Percentiles rank a stretch among this genome's conserved stretches.
phyloP scores from a whole-genome alignment of 2,329 filamentous ascomycete genomes.

The Didymella lethalis region DNA sequence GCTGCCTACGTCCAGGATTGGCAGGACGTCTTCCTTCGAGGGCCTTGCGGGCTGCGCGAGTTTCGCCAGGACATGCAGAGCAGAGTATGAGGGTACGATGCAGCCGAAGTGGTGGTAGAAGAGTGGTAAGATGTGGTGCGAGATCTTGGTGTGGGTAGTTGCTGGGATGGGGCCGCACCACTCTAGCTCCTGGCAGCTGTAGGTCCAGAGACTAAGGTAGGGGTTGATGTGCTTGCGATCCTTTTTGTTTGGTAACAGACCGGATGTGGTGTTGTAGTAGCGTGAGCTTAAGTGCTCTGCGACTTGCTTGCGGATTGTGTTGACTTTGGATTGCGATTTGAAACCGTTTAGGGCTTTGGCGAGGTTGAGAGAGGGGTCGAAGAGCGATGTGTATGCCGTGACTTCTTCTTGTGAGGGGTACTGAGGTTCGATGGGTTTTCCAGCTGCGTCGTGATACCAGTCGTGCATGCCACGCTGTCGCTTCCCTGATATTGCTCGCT shows the following conservation, averaged over 20 bases:
- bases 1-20: conserved; percentile 71
- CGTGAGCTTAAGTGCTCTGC: conserved; percentile 65
- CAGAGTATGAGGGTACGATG: conserved; percentile 72
- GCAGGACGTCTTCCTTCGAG: conserved; percentile 50
- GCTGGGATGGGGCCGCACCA: conserved; percentile 68
- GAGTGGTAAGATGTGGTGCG: conserved; percentile 74
- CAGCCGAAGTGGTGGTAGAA: conserved; percentile 84
- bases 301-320: conserved; percentile 65
- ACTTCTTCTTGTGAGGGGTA: conserved; percentile 60
- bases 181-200: conserved; percentile 69
- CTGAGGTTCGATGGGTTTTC: conserved; percentile 42
- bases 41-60: conserved; percentile 53
- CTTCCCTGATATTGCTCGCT: conserved; percentile 59
- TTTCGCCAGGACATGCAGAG: conserved; percentile 66
- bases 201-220: conserved; percentile 72
- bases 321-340: conserved; percentile 70
- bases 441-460: conserved; percentile 59
- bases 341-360: conserved; percentile 69
- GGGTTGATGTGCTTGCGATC: conserved; percentile 66
- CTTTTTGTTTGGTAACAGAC: conserved; percentile 48
- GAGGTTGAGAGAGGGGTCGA: conserved; percentile 67
- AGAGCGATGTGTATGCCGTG: conserved; percentile 72
- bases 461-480: conserved; percentile 57
- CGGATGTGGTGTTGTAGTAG: conserved; percentile 52
- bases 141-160: conserved; percentile 62